Evolutionary conservation across 2,329 filamentous ascomycete species (phyloP), one percentile per base, ranked within the genome.

Genomic region (Rutstroemia sp.): DNA sequence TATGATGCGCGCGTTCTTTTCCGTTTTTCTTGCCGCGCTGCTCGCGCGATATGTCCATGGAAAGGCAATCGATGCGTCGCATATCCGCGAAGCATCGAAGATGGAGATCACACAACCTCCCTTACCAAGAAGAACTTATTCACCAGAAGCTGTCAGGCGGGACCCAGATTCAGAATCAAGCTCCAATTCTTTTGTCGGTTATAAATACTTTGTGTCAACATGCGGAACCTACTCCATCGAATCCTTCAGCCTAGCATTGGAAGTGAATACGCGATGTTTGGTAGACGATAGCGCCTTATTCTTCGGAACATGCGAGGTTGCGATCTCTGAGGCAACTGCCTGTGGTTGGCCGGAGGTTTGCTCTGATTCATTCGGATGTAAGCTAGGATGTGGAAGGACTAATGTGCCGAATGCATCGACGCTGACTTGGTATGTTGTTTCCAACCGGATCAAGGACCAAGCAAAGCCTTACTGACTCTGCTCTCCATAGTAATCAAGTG

Each of bases 311-410:
- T 54, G 52, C 23, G 1, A 10, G 0, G 5, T 4, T 21, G 2
- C 7, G 4, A 30, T 49, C 5, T 12, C 16, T 2, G 12, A 54
- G 23, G 44, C 34, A 14, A 49, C n/a, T 18, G 7, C 21, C 8
- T 54, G 52, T 27, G 34, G 52, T 12, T 54, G 52, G 52, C 2
- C 45, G 2, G 45, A 23, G 37, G 14, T 49, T n/a, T 54, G 52
- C 34, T 45, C 38, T 14, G 52, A 54, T 30, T 1, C 4, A 0
- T 4, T 23, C 41, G 34, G 23, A 10, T 54, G 52, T 30, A 42
- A 23, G 4, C 21, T 10, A 25, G n/a, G 12, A 8, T 54, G 52
- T 34, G 52, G 52, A n/a, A 54, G 52, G 5, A 54, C 52, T 18
- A 21, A 30, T 41, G 45, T 54, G 12, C 52, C 52, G 6, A 54